Evolutionary conservation across 148 eudicot genomes (phyloP).

Genomic region (Suaeda aralocaspica): DNA sequence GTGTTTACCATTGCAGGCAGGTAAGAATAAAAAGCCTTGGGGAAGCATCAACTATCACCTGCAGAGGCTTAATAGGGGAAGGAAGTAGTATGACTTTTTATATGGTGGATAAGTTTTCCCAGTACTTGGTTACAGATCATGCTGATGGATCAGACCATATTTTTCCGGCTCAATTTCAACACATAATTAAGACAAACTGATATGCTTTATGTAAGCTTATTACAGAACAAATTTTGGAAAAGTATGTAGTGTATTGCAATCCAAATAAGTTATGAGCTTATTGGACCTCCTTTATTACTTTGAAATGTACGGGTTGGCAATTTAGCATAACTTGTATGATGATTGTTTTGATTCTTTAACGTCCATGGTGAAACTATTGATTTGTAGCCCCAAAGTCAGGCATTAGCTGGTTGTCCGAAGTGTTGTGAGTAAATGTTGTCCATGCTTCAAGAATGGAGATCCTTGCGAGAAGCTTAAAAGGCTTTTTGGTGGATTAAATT

Average conservation of each 20-base stretch:
- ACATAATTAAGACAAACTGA: neutral
- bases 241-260: neutral
- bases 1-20: conserved; percentile 40
- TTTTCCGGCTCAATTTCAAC: neutral
- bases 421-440: too few species aligned
- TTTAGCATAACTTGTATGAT: too few species aligned
- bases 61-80: conserved; percentile 77
- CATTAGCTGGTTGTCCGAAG: too few species aligned
- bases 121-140: neutral
- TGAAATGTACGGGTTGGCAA: too few species aligned
- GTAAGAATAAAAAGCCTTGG: conserved; percentile 53
- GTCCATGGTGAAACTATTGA: too few species aligned
- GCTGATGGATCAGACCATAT: neutral
- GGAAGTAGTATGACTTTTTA: conserved; percentile 41
- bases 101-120: neutral
- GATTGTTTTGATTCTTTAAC: too few species aligned
- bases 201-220: neutral
- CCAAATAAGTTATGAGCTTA: too few species aligned
- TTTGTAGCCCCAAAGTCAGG: too few species aligned
- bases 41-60: conserved; percentile 79
- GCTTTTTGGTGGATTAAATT: too few species aligned
- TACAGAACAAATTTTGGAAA: neutral
- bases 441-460: too few species aligned
- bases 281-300: too few species aligned
- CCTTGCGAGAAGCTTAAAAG: too few species aligned